Base-by-base conservation (phyloP, 192 early-diverging fungal genomes). In the Paraglomus brasilianum region DNA sequence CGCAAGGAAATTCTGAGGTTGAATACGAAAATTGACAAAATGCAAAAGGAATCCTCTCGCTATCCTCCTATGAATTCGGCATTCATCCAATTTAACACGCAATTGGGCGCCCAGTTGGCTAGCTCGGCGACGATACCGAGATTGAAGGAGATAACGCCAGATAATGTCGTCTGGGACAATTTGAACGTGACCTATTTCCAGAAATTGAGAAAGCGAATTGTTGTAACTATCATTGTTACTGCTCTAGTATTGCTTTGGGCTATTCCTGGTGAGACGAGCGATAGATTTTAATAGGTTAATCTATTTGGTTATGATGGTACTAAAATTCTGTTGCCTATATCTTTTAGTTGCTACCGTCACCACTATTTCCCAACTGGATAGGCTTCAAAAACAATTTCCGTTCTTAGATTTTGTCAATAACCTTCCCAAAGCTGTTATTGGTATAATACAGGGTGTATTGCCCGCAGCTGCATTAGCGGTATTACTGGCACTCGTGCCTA, bases 111-210 rank as follows among this genome's bases (percentile, higher is more conserved):
- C 0, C 93, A 96, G 42, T 86, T 92, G 76, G 93, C 93, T 15
- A 83, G 86, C 11, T 86, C 88, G 51, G 77, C 79, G 0, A 79
- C 91, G 0, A 71, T 91, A 13, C 87, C 85, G 9, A 78, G 83
- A 17, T 81, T 90, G 17, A 74, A 82, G 5, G 81, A 87, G 45
- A 86, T 95, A 8, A 69, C 87, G 48, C 87, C 89, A 0, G 61
- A 83, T 30, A 91, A 96, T 75, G 75, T 96, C 14, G 84, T 94
- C 41, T 96, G 94, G 94, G 74, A 81, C 8, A 94, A 94, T 63
- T 78, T 92, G 59, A 85, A 83, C 49, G 72, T 89, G 13, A 66
- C 73, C 7, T 76, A 78, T 15, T 77, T 78, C 47, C 66, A 78
- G 41, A 80, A 87, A 6, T 74, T 88, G 22, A 64, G 81, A n/a